These are phyloP conservation scores for Ustilago shanxiensis DNA, from an alignment of 1,284 basidiomycete species.

Conservation along the genomic window DNA sequence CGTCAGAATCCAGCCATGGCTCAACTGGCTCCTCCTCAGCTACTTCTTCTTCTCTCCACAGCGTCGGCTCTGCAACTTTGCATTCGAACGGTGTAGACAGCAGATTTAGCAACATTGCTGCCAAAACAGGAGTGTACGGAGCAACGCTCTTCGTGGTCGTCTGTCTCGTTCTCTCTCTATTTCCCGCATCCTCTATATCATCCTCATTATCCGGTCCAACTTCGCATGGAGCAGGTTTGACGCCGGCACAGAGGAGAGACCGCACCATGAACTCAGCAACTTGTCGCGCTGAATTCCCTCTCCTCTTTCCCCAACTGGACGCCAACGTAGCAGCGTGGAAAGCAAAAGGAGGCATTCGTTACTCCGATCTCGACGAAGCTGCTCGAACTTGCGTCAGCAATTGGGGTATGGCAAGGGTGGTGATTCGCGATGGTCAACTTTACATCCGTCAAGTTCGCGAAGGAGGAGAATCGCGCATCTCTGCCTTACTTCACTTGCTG, in stretches of 20 bases:
- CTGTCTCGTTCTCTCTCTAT: slow-evolving; percentile 23
- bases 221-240: slow-evolving; percentile 2
- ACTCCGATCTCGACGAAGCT: slow-evolving; percentile 38
- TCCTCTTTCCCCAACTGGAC: slow-evolving; percentile 55
- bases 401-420: slow-evolving; percentile 49
- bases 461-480: slow-evolving; percentile 50
- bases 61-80: not conserved
- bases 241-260: slow-evolving; percentile 21
- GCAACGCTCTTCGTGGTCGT: slow-evolving; percentile 27
- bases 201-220: not conserved
- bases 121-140: slow-evolving; percentile 18
- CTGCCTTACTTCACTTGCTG: slow-evolving; percentile 44
- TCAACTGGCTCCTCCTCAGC: not conserved
- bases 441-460: slow-evolving; percentile 47
- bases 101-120: not conserved
- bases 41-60: not conserved
- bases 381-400: slow-evolving; percentile 6
- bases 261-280: slow-evolving; percentile 35
- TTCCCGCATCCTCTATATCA: not conserved
- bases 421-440: slow-evolving; percentile 52
- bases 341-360: slow-evolving; percentile 44
- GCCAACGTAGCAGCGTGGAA: slow-evolving; percentile 39
- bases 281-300: slow-evolving; percentile 53
- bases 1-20: not conserved
- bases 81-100: not conserved